Evolutionary conservation across 371 early-diverging fungal species (phyloP), one percentile per base, ranked within the genome.

Genomic region (Apophysomyces sp.): DNA sequence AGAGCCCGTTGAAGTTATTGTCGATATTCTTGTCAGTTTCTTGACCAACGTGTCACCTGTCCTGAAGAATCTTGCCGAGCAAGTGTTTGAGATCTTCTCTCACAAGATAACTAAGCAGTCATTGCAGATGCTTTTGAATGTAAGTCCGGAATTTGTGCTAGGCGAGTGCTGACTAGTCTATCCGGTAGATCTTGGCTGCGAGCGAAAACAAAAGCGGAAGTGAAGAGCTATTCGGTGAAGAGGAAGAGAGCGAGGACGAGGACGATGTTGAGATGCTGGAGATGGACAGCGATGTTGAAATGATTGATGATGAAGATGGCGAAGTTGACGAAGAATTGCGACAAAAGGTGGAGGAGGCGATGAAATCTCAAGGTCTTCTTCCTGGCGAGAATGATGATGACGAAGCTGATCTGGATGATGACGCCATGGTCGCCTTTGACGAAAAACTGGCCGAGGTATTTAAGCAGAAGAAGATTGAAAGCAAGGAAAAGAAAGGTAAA

Each of bases 341-440:
- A 52, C 81, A 77, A 66, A 87, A 88, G 72, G 62, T 90, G 52
- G 82, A 84, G 57, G 88, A 84, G 44, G 87, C 86, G 4, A 80
- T 89, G 78, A 78, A 74, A 67, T 74, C 75, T 59, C 78, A 86
- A 75, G 83, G 74, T 44, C 61, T 68, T 18, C 67, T 77, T 55
- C 77, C 71, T 53, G 74, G 71, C 21, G 79, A 74, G 7, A 79
- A 84, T 27, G 86, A 80, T 8, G 81, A 78, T 44, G 81, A 68
- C 6, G 85, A 83, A 26, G 90, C 88, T 41, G 78, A 81, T 21
- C 70, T 92, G 55, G 91, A 89, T 61, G 98, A 97, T 68, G 95
- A 95, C 58, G 87, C 94, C 55, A 97, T 97, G 98, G 87, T 79
- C 61, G 89, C 83, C 9, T 95, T 94, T 76, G 98, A 97, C 72